Base-by-base conservation (phyloP, 805 yeast genomes). In the Saturnispora galanensis region DNA sequence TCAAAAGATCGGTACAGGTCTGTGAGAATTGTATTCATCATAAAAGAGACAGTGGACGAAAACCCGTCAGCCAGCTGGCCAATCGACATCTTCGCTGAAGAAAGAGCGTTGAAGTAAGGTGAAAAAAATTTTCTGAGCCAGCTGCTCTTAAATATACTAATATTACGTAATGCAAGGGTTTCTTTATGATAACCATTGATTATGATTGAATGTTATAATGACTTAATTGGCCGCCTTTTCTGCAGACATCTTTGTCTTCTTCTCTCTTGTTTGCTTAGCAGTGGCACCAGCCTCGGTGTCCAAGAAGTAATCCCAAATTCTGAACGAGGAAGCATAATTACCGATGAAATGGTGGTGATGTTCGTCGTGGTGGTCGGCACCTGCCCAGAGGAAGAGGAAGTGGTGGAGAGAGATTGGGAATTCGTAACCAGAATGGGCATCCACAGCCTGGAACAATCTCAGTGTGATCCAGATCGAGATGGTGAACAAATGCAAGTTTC, bases 281-380 rank as follows among this genome's bases (percentile, higher is more conserved):
- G 78, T 78, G 41, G 81, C 80, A 49, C 95, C 95, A 52, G 90
- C 85, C 66, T 86, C 94, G n/a, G 98, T 89, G 62, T 82, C 81
- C 54, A 90, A 69, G 51, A 79, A 60, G 66, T 68, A 84, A 68
- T 90, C 98, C 94, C 95, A 88, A 86, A 95, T 85, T 69, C 97
- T 81, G 76, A 90, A 93, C 32, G 89, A 79, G 38, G 95, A 84
- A 28, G 97, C 93, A 64, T 87, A 90, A 66, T 89, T 88, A 53
- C 97, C 97, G 56, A 87, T 84, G 67, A 90, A 90, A 69, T 83
- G 88, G 63, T 85, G 95, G 64, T 90, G 98, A 63, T 90, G 98
- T 66, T 85, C 85, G 66, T 90, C 98, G 63, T 90, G 97, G 66
- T 90, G 97, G 58, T 85, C 96, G 17, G 97, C 96, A 53, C 97